phyloP scores from a whole-genome alignment of 306 rosid species.

The Canavalia gladiata region DNA sequence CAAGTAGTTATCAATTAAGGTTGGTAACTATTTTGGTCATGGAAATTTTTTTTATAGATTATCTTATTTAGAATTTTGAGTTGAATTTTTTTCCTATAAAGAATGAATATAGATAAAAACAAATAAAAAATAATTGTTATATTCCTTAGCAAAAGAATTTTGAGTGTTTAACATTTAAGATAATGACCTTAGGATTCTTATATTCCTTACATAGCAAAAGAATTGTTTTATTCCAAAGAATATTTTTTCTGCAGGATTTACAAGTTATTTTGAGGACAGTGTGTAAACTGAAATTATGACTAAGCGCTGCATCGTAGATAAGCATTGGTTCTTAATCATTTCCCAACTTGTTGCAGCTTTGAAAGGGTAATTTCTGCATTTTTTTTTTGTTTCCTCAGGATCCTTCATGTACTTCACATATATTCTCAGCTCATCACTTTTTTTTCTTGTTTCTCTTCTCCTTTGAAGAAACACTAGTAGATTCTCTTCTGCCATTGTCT shows the following conservation, averaged over 20 bases:
- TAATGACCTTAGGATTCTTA: slow-evolving; percentile 16
- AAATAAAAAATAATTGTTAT: too few species aligned
- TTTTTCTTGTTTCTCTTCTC: not conserved
- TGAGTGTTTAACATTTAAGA: slow-evolving; percentile 6
- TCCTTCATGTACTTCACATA: slow-evolving; percentile 1
- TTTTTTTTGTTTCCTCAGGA: slow-evolving; percentile 2
- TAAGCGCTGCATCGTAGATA: not conserved
- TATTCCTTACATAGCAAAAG: slow-evolving; percentile 25
- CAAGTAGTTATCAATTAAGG: too few species aligned
- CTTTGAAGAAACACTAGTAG: slow-evolving; percentile 24
- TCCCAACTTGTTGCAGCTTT: slow-evolving; percentile 7
- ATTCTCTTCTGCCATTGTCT: slow-evolving; percentile 37
- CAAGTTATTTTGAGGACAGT: slow-evolving; percentile 32
- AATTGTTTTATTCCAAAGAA: not conserved
- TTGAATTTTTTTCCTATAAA: too few species aligned
- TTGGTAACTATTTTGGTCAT: too few species aligned
- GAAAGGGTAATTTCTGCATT: slow-evolving; percentile 17
- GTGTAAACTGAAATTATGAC: slow-evolving; percentile 11
- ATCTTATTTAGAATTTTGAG: too few species aligned
- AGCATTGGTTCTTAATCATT: slow-evolving; percentile 18
- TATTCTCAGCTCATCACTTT: not conserved
- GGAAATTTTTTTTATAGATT: too few species aligned
- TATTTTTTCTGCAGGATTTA: slow-evolving; percentile 4
- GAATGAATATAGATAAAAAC: too few species aligned
- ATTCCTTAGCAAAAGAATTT: too few species aligned